Conservation (phyloP, 2,329 filamentous ascomycete genomes). For the Colletotrichum somersetense region DNA sequence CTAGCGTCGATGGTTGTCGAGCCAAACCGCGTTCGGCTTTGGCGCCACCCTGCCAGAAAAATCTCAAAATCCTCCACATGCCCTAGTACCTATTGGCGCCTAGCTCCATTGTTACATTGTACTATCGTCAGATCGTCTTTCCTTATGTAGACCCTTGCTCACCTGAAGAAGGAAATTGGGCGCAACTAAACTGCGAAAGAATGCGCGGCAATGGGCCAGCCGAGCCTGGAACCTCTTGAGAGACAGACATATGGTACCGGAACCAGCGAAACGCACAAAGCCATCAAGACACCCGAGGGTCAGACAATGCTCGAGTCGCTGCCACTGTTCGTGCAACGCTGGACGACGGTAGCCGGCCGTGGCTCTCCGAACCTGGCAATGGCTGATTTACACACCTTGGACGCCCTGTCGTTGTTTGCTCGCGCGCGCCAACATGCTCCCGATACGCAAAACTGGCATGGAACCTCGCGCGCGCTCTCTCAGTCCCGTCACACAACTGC, state of each 20-base stretch:
- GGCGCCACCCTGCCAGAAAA: constrained; percentile 33
- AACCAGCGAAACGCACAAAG: constrained; percentile 2
- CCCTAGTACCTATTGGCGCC: neutral
- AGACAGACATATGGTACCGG: neutral
- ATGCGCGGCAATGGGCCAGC: constrained; percentile 13
- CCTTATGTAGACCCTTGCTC: constrained; percentile 26
- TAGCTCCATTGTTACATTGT: constrained; percentile 17
- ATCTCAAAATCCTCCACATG: constrained; percentile 30
- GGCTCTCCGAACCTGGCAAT: constrained; percentile 10
- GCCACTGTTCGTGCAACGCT: constrained; percentile 13
- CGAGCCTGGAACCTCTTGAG: neutral
- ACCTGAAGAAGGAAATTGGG: constrained; percentile 28
- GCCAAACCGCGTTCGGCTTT: constrained; percentile 34
- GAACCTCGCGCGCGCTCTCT: neutral
- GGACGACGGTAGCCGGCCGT: constrained; percentile 9
- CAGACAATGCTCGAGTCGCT: constrained; percentile 13
- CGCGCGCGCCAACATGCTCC: neutral
- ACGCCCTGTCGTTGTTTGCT: neutral
- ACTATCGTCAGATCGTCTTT: constrained; percentile 21
- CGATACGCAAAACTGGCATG: constrained; percentile 26
- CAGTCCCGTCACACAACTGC: neutral
- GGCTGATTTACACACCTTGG: constrained; percentile 12
- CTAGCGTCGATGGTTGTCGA: constrained; percentile 23
- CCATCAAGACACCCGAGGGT: neutral
- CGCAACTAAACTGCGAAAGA: neutral